phyloP scores from a whole-genome alignment of 768 basidiomycete genomes.

The Coprinopsis cinerea region DNA sequence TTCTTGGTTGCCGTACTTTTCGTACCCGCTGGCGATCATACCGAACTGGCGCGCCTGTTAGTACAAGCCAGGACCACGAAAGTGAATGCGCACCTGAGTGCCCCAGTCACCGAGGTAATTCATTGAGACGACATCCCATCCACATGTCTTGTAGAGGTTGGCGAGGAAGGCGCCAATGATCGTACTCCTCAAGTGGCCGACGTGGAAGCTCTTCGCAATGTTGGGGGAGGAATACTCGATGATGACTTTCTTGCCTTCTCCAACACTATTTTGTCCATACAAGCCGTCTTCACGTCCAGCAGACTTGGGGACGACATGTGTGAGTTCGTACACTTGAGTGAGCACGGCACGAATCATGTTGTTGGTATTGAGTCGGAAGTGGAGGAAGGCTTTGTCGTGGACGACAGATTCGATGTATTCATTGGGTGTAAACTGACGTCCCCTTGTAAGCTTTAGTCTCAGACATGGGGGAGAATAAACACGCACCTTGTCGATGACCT shows the following conservation, averaged over 20 bases:
- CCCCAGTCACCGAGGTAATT: conserved; percentile 99
- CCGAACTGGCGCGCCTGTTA: conserved; percentile 53
- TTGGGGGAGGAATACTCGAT: conserved; percentile 96
- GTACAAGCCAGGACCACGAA: not conserved
- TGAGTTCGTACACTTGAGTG: conserved; percentile 67
- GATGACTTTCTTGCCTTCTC: conserved; percentile 76
- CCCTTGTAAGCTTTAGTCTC: conserved; percentile 1
- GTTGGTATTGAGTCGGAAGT: conserved; percentile 65
- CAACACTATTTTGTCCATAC: conserved; percentile 78
- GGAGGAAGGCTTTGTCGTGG: conserved; percentile 75
- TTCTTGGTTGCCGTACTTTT: conserved; percentile 85
- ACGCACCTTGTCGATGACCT: conserved; percentile 69
- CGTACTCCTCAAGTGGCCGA: conserved; percentile 94
- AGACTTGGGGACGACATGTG: conserved; percentile 54
- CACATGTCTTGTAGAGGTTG: conserved; percentile 87
- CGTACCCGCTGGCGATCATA: conserved; percentile 84
- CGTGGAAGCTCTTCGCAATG: conserved; percentile 97
- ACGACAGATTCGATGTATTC: conserved; percentile 68
- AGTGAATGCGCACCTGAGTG: conserved; percentile 65
- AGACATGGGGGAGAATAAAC: conserved; percentile 3
- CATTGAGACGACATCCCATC: conserved; percentile 86
- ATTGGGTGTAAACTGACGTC: conserved; percentile 72
- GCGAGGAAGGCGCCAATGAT: conserved; percentile 95
- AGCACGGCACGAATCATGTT: conserved; percentile 65
- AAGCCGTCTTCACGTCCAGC: conserved; percentile 21